Evolutionary conservation across 768 basidiomycete species (phyloP).

Genomic region (Leucocoprinus leucothites): DNA sequence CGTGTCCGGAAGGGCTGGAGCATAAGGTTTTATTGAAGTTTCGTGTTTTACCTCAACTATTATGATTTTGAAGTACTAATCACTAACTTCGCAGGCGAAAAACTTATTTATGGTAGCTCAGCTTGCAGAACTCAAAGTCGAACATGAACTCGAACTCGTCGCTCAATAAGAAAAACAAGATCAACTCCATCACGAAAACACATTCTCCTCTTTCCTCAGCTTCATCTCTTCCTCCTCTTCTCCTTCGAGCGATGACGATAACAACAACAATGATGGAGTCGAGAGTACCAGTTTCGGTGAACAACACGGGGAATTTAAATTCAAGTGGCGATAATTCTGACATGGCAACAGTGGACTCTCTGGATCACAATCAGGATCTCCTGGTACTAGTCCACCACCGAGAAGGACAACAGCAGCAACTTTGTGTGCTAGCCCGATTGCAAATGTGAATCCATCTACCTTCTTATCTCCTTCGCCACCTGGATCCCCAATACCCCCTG

Average conservation of each 20-base stretch:
- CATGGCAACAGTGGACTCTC: no score
- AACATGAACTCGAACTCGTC: constrained; percentile 53
- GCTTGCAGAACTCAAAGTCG: constrained; percentile 74
- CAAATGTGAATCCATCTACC: background rate
- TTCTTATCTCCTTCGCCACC: constrained; percentile 16
- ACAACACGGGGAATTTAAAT: constrained; percentile 20
- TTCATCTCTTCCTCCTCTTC: constrained; percentile 17
- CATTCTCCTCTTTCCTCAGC: constrained; percentile 13
- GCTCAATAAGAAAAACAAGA: constrained; percentile 44
- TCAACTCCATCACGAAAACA: constrained; percentile 53
- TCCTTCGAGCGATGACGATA: constrained; percentile 15
- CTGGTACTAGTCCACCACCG: constrained; percentile 54
- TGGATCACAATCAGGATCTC: constrained; percentile 33
- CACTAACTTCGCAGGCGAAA: constrained; percentile 52
- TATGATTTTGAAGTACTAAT: background rate
- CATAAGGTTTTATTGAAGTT: constrained; percentile 84
- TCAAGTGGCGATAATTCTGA: constrained; percentile 21
- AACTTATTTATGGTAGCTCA: constrained; percentile 80
- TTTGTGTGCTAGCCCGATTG: no score
- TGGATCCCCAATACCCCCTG: no score
- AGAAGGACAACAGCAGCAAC: constrained; percentile 34
- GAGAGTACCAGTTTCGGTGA: background rate
- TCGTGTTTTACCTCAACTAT: constrained; percentile 13
- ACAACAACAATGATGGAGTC: constrained; percentile 10
- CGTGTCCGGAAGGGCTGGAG: constrained; percentile 83